Conservation (phyloP, 768 basidiomycete genomes). For the Imleria badia region DNA sequence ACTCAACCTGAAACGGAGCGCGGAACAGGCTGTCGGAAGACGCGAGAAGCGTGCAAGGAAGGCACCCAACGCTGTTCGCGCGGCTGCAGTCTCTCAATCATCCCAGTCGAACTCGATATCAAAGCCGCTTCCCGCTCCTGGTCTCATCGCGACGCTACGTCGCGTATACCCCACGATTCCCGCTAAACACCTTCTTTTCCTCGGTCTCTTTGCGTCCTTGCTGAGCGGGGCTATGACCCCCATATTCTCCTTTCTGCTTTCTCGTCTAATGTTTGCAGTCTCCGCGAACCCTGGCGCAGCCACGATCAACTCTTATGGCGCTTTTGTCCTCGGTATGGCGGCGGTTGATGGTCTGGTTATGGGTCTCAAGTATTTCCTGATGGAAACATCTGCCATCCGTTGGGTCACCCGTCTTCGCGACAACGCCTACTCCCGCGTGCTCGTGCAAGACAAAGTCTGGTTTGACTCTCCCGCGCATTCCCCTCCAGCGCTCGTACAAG, state of each 20-base stretch:
- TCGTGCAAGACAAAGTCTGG: conserved; percentile 83
- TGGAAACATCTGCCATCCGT: conserved; percentile 69
- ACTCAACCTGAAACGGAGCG: conserved; percentile 39
- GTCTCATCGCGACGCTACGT: conserved; percentile 44
- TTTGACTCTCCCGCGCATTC: conserved; percentile 72
- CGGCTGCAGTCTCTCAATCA: conserved; percentile 7
- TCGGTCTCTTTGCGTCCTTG: conserved; percentile 70
- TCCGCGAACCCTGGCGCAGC: conserved; percentile 67
- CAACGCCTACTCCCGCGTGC: conserved; percentile 52
- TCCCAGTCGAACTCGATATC: conserved; percentile 1
- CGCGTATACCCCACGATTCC: conserved; percentile 71
- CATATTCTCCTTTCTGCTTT: conserved; percentile 87
- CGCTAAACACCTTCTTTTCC: conserved; percentile 61
- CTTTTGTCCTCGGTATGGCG: conserved; percentile 70
- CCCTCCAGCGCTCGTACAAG: conserved; percentile 63
- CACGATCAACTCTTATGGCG: conserved; percentile 68
- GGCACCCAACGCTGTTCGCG: not conserved
- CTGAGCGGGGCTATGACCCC: conserved; percentile 85
- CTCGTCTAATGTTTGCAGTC: conserved; percentile 74
- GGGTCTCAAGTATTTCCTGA: conserved; percentile 74
- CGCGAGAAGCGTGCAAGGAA: conserved; percentile 29
- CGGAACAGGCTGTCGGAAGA: conserved; percentile 38
- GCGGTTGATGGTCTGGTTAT: conserved; percentile 73
- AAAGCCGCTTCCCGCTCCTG: conserved; percentile 6
- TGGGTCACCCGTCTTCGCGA: conserved; percentile 75